Base-by-base conservation (phyloP, 2,329 filamentous ascomycete genomes). In the Diaporthe sp. region DNA sequence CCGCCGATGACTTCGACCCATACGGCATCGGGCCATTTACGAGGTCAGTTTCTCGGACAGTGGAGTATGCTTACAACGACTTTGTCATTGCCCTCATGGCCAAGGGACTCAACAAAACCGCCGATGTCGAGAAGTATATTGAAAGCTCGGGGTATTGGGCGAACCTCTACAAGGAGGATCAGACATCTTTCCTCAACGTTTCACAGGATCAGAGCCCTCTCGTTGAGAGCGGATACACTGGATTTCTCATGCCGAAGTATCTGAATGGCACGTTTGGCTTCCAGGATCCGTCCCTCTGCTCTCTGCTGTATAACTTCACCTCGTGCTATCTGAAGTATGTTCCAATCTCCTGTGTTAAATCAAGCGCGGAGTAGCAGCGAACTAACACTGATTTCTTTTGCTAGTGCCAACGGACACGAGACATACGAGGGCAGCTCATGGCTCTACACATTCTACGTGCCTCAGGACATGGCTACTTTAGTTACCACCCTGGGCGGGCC, bases 11-110 rank as follows among this genome's bases (percentile, higher is more conserved):
- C 75, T 89, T 89, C 71, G 92, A 94, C 79, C 83, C 85, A 75
- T 84, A 84, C 58, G 92, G 92, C 1, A 87, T 89, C 12, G 93
- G 93, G 0, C 89, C 90, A 0, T 88, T 92, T 79, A 94, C 93
- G 0, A 88, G 93, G 5, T 92, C 89, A 72, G 88, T 95, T 17
- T 94, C 91, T 1, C 87, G 93, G 7, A 94, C 93, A 0, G 88
- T 94, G 0, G 93, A 95, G 81, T 95, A 95, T 79, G 90, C 92
- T 1, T 95, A 95, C 82, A 90, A 95, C 75, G 93, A 95, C 82
- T 95, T 91, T 78, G 90, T 88, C 75, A 90, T 93, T 68, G 86
- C 90, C 0, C 84, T 89, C 37, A 88, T 94, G 73, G 92, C 92
- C 0, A 86, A 87, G 39, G 85, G 84, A 0, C 81, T 93, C 57